Base-by-base conservation (phyloP, 768 basidiomycete species). In the Filobasidium floriforme region DNA sequence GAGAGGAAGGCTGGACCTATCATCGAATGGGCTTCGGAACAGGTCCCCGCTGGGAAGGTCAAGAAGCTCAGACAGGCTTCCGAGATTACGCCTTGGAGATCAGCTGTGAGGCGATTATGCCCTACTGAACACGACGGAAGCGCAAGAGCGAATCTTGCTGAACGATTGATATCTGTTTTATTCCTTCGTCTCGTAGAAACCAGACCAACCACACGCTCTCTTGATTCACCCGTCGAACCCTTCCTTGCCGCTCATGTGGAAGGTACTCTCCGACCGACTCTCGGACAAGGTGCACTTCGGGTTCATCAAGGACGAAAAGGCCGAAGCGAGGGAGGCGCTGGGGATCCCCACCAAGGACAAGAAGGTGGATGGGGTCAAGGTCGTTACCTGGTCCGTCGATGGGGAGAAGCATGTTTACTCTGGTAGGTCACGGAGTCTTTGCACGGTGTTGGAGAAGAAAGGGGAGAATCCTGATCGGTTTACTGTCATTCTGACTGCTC, bases 1-100 rank as follows among this genome's bases (percentile, higher is more conserved):
- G 87, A 91, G 69, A 85, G 92, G 54, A 88, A 86, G 59, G 84
- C 87, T 1, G 85, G 81, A 37, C 84, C 84, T 7, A 80, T 97
- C 73, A 87, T 87, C 76, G 85, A 89, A 71, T 93, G 85, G 81
- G 89, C 86, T 0, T 83, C 86, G 19, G 81, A 85, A 24, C 82
- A 88, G 63, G 84, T 96, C 22, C 90, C 92, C 0, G 24, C 26
- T 11, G 86, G 87, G 72, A 81, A 84, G 29, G 84, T 88, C 60
- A 85, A 82, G 63, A 80, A 79, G 88, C 41, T 84, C 82, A 73
- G 80, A 82, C 46, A 72, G 80, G 6, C 72, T n/a, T 79, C 83
- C 7, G 85, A 87, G n/a, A 82, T 92, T 61, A 29, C 32, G n/a
- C 51, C 15, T 22, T 62, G 61, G 61, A 24, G 41, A 26, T 83